Evolutionary conservation across 129 eudicot species (phyloP), one percentile per base, ranked within the genome.

Genomic region (Helianthus tuberosus): DNA sequence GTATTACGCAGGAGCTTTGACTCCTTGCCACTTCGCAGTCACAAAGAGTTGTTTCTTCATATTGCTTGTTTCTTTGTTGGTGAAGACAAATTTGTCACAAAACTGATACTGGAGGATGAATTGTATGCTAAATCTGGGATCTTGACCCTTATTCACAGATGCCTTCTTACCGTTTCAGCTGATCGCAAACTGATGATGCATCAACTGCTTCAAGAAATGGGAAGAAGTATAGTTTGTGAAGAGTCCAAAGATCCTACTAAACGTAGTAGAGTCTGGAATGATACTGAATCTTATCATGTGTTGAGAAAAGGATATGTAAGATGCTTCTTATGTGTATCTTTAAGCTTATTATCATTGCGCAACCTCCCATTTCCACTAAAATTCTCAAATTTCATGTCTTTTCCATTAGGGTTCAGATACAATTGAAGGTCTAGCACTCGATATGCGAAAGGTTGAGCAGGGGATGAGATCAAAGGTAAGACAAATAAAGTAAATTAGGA

Each of bases 401-500:
- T 32, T 36, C 44, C 1, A 14, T 38, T 14, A 81, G 85, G 85
- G 79, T 3, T 46, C 79, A 48, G 20, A 39, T 14, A 51, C 55
- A 65, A 71, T 81, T 54, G 78, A 71, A 81, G 85, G 85, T 23
- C 47, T 81, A n/a, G 1, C 66, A 46, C 70, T 76, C n/a, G 51
- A 81, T 43, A 36, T 67, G 39, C 63, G 53, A 23, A n/a, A 15
- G 71, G 4, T 36, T 1, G 38, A 8, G 61, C 8, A 68, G 29
- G 13, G 29, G 46, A 14, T 10, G 20, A 14, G 13, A 13, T 53
- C 49, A 58, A 6, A 41, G 13, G 64, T 58, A 48, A 68, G 58
- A 27, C 46, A 68, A 48, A 48, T 27, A 27, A 27, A 27, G 32
- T 27, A 27, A 2, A 27, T 39, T 39, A 41, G 46, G 46, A 13